Conservation (phyloP, 805 yeast species). For the Brettanomyces custersianus region DNA sequence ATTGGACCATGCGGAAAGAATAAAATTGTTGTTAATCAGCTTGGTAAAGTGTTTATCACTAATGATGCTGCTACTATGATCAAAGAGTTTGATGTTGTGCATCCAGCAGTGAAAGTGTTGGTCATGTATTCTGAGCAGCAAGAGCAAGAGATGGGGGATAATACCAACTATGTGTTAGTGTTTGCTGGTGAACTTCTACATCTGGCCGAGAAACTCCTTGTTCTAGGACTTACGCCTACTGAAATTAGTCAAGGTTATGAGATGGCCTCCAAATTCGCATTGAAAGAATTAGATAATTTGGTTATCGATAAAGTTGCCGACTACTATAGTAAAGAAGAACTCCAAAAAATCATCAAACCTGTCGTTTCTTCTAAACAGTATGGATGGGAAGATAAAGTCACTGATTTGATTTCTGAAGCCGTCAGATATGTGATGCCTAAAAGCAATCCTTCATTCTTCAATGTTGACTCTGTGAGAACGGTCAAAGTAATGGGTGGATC, state of each 20-base stretch:
- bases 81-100: conserved; percentile 86
- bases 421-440: conserved; percentile 71
- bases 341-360: conserved; percentile 69
- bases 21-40: conserved; percentile 85
- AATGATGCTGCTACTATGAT: conserved; percentile 98
- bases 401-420: conserved; percentile 77
- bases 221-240: conserved; percentile 80
- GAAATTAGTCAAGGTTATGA: conserved; percentile 92
- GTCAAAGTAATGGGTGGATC: conserved; percentile 95
- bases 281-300: conserved; percentile 57
- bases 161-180: conserved; percentile 82
- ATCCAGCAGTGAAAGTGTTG: conserved; percentile 92
- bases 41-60: conserved; percentile 81
- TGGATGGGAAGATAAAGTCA: conserved; percentile 73
- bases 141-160: conserved; percentile 95
- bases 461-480: conserved; percentile 89
- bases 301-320: conserved; percentile 55
- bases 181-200: conserved; percentile 88
- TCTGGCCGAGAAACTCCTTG: conserved; percentile 76
- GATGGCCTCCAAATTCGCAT: conserved; percentile 71
- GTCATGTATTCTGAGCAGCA: conserved; percentile 98
- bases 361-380: conserved; percentile 91
- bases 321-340: conserved; percentile 42
- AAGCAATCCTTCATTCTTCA: conserved; percentile 56
- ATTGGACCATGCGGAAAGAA: conserved; percentile 98